Base-by-base conservation (phyloP, 1,139 yeast genomes). In the Kurtzmaniella quercitrusa region DNA sequence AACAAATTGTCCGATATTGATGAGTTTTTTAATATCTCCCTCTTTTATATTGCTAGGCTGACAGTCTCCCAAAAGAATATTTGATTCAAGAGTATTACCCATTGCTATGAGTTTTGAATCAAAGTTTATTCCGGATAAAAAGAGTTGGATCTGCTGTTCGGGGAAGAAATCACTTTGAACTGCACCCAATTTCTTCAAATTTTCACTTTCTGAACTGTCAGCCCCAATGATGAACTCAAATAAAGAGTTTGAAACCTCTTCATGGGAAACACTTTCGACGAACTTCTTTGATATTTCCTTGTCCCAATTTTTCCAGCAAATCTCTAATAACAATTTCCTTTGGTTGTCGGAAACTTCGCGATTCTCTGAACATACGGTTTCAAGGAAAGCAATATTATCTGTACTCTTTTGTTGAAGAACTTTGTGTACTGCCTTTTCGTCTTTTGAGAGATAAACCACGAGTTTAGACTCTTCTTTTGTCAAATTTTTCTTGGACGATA, bases 81-180 rank as follows among this genome's bases (percentile, higher is more conserved):
- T 71, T 20, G 65, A 62, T 15, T 63, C 71, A 39, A 79, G 52
- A 2, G 79, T 68, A 48, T 76, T 77, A 0, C 79, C 71, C 21
- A 78, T 55, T 0, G 82, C 56, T 21, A 78, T 49, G 11, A 55
- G 42, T 32, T 47, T 47, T 3, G 38, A 43, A 19, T 51, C 39
- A 38, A 34, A 34, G 7, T 9, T 19, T 2, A 19, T 4, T 2
- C 16, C 14, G 2, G 37, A 18, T 11, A 34, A n/a, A 19, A 19
- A 16, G 5, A 12, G 12, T 19, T 18, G 16, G 9, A 34, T 34
- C 14, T 34, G 26, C 5, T 18, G 9, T 19, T 8, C 37, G 15
- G 37, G 37, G 15, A 34, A 34, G 23, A 5, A 34, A 14, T 14
- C 46, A n/a, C 43, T 45, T 5, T 20, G 17, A 15, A 38, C 32